Evolutionary conservation across 176 grass and related monocot genomes (phyloP).

Genomic region (Tillandsia fasciculata): DNA sequence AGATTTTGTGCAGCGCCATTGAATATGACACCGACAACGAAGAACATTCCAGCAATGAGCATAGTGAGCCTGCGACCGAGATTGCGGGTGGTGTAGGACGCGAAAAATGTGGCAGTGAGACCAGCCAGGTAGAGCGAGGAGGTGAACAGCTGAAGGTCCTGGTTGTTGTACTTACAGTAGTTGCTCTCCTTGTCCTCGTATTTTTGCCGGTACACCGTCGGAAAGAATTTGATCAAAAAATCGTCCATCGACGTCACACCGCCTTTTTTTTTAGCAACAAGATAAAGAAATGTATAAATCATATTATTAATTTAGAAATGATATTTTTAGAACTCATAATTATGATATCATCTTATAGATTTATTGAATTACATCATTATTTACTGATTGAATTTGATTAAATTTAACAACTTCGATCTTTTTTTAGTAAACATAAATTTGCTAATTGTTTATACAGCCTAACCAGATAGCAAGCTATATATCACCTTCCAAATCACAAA

Average conservation of each 20-base stretch:
- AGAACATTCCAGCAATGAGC: slow-evolving; percentile 75
- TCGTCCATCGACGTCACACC: slow-evolving; percentile 75
- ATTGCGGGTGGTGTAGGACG: slow-evolving; percentile 81
- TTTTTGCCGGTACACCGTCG: slow-evolving; percentile 56
- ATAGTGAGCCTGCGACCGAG: slow-evolving; percentile 76
- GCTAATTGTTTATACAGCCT: no score
- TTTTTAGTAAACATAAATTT: no score
- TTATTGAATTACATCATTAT: no score
- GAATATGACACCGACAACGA: slow-evolving; percentile 71
- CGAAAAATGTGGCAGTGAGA: slow-evolving; percentile 73
- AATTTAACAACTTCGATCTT: no score
- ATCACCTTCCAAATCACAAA: no score
- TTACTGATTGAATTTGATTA: no score
- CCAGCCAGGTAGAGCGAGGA: slow-evolving; percentile 90
- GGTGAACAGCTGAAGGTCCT: slow-evolving; percentile 74
- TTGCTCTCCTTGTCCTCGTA: slow-evolving; percentile 68
- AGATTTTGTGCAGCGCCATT: slow-evolving; percentile 67
- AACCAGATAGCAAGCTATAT: no score
- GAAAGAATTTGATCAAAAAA: slow-evolving; percentile 70
- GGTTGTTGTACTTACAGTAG: slow-evolving; percentile 97
- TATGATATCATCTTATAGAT: no score
- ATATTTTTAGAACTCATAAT: no score
- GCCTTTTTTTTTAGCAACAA: slow-evolving; percentile 20
- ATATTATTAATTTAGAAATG: no score
- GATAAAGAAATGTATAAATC: no score